Base-by-base conservation (phyloP, 176 grass and related monocot genomes). In the Oryza nivara region DNA sequence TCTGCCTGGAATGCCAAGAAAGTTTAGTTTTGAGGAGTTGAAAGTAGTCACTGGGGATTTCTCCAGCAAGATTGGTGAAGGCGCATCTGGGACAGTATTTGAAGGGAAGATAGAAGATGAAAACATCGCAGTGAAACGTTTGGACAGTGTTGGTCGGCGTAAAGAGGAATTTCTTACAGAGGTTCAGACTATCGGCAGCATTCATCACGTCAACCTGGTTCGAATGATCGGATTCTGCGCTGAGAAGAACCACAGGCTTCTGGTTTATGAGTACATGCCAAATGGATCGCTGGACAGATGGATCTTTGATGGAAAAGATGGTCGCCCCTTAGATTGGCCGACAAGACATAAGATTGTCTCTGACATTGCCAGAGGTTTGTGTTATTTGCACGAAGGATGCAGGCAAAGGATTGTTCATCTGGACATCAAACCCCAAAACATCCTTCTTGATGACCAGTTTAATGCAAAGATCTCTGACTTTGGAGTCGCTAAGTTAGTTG, bases 161-260 rank as follows among this genome's bases (percentile, higher is more conserved):
- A 92, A 56, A n/a, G 79, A 8, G 45, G 83, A 89, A 72, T 92
- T 92, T 5, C 25, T 80, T 43, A 83, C 70, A 49, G 90, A 92
- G 64, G 87, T 92, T 2, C 49, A 89, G 65, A 92, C 80, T 32
- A 89, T 92, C 1, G 83, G 87, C 1, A 75, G 54, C 22, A 81
- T 65, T 25, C 63, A 65, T 28, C 63, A 65, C 12, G 23, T 65
- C 63, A 65, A 65, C 63, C 22, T 65, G 3, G 23, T 65, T 10
- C 63, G 25, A 65, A 22, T 65, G 22, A 25, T 65, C 25, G 63
- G 63, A 5, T 65, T 26, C 63, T 65, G 10, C 63, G 4, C 23
- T 25, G 63, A 65, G 63, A 65, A 25, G 25, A 11, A 1, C 12
- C 63, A 65, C 63, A 65, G 25, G 23, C 63, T 65, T 65, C 60